Evolutionary conservation across 1,284 basidiomycete genomes (phyloP), one percentile per base, ranked within the genome.

Genomic region (Trichosporon asahii): DNA sequence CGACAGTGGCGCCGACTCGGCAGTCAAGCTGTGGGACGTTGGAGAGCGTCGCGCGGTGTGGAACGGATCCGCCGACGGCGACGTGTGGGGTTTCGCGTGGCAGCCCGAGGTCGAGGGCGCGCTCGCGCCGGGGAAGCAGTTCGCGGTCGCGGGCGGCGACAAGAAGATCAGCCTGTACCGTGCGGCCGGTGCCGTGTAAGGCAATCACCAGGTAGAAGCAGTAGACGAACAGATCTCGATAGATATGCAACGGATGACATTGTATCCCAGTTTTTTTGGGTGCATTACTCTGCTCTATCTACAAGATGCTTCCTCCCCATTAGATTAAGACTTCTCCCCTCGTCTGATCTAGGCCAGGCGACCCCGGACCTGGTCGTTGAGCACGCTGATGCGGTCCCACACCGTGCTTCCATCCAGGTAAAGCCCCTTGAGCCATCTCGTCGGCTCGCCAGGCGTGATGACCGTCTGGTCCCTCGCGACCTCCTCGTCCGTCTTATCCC

Each of bases 11-110:
- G 90, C 92, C 14, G 93, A 95, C 82, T 91, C 90, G 79, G 89
- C 89, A 1, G 89, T 93, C 76, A 93, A 93, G 79, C 88, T 95
- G 2, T 95, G 93, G 93, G 93, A 95, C 77, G 87, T 95, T 61
- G 88, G 86, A 1, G 88, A 92, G 33, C 89, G 92, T 8, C 85
- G 89, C 0, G 89, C 89, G 29, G 92, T 95, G 4, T 91, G 89
- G 37, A 93, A 91, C 0, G 86, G 90, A 5, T 88, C 90, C 74
- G 90, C 93, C 65, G 88, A 88, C 1, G 90, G 89, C 21, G 91
- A 93, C 77, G 91, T 95, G 0, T 95, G 93, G 93, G 87, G 88
- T 18, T 89, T 95, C 8, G 88, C 89, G 23, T 95, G 93, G 93
- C 86, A 90, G 66, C 91, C 91, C 14, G 87, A 31, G 77, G 84